Evolutionary conservation across 768 basidiomycete species (phyloP).

Genomic region (Tricholoma bakamatsutake): DNA sequence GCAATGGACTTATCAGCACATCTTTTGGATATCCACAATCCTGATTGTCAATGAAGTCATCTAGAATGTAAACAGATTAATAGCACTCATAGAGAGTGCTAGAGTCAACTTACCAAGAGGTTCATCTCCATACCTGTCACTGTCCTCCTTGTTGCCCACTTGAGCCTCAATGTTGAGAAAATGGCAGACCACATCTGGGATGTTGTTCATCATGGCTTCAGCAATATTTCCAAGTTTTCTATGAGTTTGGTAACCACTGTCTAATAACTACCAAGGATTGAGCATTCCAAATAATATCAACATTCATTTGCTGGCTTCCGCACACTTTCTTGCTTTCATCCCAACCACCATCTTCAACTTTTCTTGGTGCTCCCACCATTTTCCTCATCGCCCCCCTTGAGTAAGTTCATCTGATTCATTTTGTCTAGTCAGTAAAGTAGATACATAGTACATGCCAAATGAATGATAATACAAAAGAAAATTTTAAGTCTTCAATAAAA

Average conservation of each 20-base stretch:
- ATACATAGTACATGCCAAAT: no score
- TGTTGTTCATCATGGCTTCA: background rate
- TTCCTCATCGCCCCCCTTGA: no score
- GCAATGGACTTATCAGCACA: no score
- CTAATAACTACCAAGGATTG: background rate
- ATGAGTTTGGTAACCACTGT: background rate
- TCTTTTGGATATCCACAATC: background rate
- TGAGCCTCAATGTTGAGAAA: conserved; percentile 3
- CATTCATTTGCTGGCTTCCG: background rate
- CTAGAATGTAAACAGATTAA: background rate
- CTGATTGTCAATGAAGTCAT: conserved; percentile 4
- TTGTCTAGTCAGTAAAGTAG: no score
- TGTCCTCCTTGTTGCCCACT: background rate
- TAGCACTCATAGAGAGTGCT: background rate
- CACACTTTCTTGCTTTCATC: background rate
- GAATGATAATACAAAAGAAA: no score
- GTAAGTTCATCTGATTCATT: no score
- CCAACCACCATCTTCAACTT: background rate
- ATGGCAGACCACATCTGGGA: background rate
- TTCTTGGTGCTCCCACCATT: background rate
- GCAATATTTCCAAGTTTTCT: background rate
- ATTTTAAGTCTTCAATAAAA: no score
- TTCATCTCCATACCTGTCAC: background rate
- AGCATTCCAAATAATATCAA: background rate
- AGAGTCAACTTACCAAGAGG: background rate